Evolutionary conservation across 1,284 basidiomycete species (phyloP), one percentile per base, ranked within the genome.

Genomic region (Pyrrhoderma noxium): DNA sequence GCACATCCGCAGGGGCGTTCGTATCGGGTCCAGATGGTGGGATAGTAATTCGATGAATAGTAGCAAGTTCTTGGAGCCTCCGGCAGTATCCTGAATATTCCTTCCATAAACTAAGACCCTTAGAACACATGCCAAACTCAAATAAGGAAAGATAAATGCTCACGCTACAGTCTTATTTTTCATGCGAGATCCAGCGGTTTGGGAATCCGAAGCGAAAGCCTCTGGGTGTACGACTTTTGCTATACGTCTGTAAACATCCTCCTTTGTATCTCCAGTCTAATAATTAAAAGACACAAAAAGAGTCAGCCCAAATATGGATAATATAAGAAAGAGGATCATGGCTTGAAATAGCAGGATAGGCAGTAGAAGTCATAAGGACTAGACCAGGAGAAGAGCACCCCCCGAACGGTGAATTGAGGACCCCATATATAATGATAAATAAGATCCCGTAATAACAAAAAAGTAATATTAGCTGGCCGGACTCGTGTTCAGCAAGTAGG

Each of bases 1-100:
- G 52, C 5, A 54, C 46, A 22, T 50, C 47, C 14, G 36, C 44
- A 8, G 52, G 52, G 35, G 38, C 46, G 25, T 25, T 37, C 23
- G 38, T 42, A 19, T 54, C 52, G 11, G 52, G 52, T 8, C 52
- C 52, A 14, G 31, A 27, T 3, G 37, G 9, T 8, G 52, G 48
- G 9, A 54, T 40, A 19, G 11, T 21, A 18, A 46, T 34, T 8
- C 34, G 52, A 34, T 54, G 52, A 14, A 36, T 36, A 19, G 36
- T 41, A 36, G 47, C 49, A 16, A 54, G 48, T 5, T 54, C 52
- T 22, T 50, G 48, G 11, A 54, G 43, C 23, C 45, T 49, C 3
- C 52, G 52, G 39, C 52, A 54, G 36, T 54, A 54, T 3, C 52
- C 52, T n/a, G 52, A 54, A 47, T 54, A 54, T 34, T 54, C 52